A percentile compares a stretch with the other conserved stretches of the same genome.
Conservation (phyloP, 192 early-diverging fungal species). For the Linnemannia zychae region DNA sequence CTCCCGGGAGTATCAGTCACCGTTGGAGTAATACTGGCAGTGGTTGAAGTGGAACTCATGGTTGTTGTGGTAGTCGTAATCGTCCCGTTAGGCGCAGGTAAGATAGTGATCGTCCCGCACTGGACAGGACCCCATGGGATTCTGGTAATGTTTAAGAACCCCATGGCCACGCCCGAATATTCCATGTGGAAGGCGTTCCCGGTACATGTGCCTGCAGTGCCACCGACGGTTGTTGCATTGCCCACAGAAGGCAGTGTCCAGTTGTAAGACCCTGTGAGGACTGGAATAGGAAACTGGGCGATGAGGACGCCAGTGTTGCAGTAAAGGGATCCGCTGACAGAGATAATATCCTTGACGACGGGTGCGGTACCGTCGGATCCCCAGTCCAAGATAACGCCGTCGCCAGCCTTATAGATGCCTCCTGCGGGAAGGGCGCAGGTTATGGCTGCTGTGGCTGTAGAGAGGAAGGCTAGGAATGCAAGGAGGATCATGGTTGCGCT, state of each 20-base stretch:
- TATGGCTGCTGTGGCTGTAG: conserved; percentile 21
- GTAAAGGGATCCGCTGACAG: conserved; percentile 32
- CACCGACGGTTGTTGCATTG: conserved; percentile 40
- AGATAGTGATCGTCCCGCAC: conserved; percentile 44
- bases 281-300: conserved; percentile 24
- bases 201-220: conserved; percentile 21
- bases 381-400: conserved; percentile 35
- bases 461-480: background rate
- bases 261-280: conserved; percentile 23
- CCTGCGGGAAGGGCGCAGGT: conserved; percentile 43
- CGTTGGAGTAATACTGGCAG: background rate
- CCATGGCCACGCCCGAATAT: conserved; percentile 23
- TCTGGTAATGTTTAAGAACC: conserved; percentile 5
- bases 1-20: background rate
- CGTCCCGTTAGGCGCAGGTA: conserved; percentile 32
- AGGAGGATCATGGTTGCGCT: background rate
- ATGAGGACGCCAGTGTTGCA: conserved; percentile 33
- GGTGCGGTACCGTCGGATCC: conserved; percentile 27
- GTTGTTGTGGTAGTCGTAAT: conserved; percentile 33
- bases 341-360: conserved; percentile 17
- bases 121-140: conserved; percentile 37
- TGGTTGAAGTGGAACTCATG: conserved; percentile 20
- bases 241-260: conserved; percentile 46
- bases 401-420: conserved; percentile 43
- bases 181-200: conserved; percentile 45